Conservation (phyloP, 163 green algal species). For the Volvox carteri region DNA sequence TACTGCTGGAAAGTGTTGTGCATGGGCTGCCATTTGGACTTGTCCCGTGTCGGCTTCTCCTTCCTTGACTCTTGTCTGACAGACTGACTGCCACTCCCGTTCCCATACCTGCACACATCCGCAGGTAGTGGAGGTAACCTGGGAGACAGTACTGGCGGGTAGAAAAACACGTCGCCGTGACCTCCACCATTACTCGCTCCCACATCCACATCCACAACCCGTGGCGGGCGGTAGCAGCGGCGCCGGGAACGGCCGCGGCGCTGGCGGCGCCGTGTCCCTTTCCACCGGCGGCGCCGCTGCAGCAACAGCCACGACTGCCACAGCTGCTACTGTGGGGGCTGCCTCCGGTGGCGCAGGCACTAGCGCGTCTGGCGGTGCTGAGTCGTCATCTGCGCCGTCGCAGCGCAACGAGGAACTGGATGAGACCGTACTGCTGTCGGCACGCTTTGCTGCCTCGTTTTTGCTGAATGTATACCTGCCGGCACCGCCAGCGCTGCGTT, state of each 20-base stretch:
- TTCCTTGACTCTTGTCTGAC: too few species aligned
- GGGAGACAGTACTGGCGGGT: constrained; percentile 45
- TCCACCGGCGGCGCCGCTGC: background rate
- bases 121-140: constrained; percentile 53
- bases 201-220: background rate
- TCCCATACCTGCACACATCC: too few species aligned
- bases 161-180: constrained; percentile 61
- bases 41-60: too few species aligned
- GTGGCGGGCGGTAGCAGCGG: background rate
- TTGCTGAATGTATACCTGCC: constrained; percentile 48
- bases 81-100: too few species aligned
- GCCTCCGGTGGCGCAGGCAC: background rate
- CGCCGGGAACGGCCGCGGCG: background rate
- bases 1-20: too few species aligned
- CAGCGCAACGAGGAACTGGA: constrained; percentile 50
- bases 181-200: background rate
- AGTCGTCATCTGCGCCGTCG: constrained; percentile 32
- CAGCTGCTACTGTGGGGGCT: background rate
- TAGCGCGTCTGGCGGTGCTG: background rate
- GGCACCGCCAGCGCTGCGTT: constrained; percentile 16
- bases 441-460: constrained; percentile 33
- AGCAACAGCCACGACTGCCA: background rate
- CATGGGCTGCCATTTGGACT: too few species aligned
- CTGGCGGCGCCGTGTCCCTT: background rate
- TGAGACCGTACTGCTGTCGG: constrained; percentile 11